A percentile compares a stretch with the other conserved stretches of the same genome.
These are phyloP conservation scores for Thielaviopsis musarum DNA, from an alignment of 2,329 filamentous ascomycete species.

Conservation along the genomic window DNA sequence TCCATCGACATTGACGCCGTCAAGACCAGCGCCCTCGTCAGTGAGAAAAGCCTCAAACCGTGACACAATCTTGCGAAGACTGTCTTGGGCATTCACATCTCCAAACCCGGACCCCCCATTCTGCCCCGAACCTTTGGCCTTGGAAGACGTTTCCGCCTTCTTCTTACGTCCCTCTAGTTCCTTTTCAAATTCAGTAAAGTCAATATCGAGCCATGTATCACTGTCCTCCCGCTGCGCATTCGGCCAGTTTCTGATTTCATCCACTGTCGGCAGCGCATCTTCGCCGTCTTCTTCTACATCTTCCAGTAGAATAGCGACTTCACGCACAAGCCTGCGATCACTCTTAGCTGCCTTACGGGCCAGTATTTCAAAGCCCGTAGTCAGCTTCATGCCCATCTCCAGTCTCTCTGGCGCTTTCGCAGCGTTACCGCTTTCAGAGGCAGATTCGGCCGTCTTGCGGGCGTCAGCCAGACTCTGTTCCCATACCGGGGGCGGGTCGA, in stretches of 20 bases:
- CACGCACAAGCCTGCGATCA: conserved; percentile 52
- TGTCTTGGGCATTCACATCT: conserved; percentile 49
- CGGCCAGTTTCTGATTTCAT: conserved; percentile 58
- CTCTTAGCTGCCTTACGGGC: conserved; percentile 48
- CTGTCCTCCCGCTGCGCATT: conserved; percentile 50
- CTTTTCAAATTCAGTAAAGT: conserved; percentile 73
- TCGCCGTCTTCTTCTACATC: conserved; percentile 60
- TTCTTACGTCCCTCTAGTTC: conserved; percentile 43
- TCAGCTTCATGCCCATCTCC: conserved; percentile 75
- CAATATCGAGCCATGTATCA: conserved; percentile 83
- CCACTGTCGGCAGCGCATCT: conserved; percentile 46
- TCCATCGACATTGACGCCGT: conserved; percentile 51
- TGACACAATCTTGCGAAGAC: conserved; percentile 79
- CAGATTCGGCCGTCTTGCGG: conserved; percentile 13
- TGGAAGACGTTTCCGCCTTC: conserved; percentile 13
- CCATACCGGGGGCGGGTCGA: conserved; percentile 45
- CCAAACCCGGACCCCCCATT: conserved; percentile 35
- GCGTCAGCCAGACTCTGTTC: conserved; percentile 15
- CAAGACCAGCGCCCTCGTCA: conserved; percentile 63
- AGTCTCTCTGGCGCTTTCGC: conserved; percentile 20
- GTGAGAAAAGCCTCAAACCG: conserved; percentile 88
- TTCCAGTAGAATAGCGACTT: conserved; percentile 59
- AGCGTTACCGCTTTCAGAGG: conserved; percentile 13
- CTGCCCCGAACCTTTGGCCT: not conserved
- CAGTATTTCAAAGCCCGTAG: conserved; percentile 84